Base-by-base conservation (phyloP, 495 filamentous ascomycete species). In the Daldinia vernicosa region DNA sequence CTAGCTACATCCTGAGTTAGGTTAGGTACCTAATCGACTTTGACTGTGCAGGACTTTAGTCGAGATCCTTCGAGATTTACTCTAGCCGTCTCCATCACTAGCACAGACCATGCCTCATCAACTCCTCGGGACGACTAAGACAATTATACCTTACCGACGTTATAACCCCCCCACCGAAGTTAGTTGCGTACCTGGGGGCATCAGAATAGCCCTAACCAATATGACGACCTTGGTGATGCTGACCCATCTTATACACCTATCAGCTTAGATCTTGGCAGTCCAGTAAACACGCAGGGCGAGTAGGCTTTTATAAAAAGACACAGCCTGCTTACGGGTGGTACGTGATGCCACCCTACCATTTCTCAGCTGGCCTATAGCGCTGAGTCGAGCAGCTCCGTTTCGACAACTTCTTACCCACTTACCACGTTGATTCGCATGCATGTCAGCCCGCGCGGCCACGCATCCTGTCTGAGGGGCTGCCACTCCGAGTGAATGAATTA, bases 301-400 rank as follows among this genome's bases (percentile, higher is more conserved):
- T 32, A 47, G 15, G 39, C 43, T 60, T 56, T 63, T 72, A 72
- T 60, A 60, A 59, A 63, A 61, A 72, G 50, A 56, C 60, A 67
- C 54, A 67, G 63, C 53, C 33, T 47, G 54, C 70, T 50, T 39
- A 40, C 28, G 45, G 60, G 55, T 67, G 43, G 54, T 63, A 56
- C 70, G 30, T 72, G 64, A 72, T 72, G 60, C 35, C 56, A 72
- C 70, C 70, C 64, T 68, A 50, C 64, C 39, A 39, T 22, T 57
- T 55, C 54, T 72, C 70, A 72, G 70, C 70, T 72, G 30, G 22
- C 12, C 50, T 54, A 56, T 72, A 68, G 60, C 51, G 70, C 70
- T 72, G 70, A 72, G 33, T 68, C 60, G 32, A 68, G 35, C 9
- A 51, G 40, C 40, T 67, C 37, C 62, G 24, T 58, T 71, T 53